Conservation (phyloP, 2,329 filamentous ascomycete species). For the Emergomyces africanus region DNA sequence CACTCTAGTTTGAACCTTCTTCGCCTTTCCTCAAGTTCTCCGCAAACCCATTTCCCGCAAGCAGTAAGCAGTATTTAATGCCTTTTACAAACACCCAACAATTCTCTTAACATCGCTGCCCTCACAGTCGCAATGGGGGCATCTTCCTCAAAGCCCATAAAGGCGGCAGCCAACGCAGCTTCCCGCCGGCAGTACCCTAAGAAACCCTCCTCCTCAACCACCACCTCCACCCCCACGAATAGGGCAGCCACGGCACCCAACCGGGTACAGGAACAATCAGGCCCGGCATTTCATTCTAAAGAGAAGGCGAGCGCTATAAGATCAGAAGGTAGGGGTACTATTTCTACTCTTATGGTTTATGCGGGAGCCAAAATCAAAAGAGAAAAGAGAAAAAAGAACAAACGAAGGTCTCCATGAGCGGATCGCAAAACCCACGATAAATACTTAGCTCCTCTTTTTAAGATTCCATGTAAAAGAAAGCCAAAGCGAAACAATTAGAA, state of each 20-base stretch:
- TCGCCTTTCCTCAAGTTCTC: too few relatives aligned
- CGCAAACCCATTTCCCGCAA: too few relatives aligned
- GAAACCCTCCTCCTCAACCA: constrained; percentile 26
- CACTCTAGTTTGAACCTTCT: too few relatives aligned
- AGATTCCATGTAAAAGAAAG: neutral
- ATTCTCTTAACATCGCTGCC: neutral
- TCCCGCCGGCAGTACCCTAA: constrained; percentile 45
- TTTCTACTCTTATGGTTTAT: neutral
- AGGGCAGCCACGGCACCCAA: neutral
- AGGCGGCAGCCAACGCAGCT: constrained; percentile 37
- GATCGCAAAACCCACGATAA: neutral
- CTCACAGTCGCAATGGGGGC: constrained; percentile 37
- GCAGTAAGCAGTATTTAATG: too few relatives aligned
- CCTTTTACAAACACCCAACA: too few relatives aligned
- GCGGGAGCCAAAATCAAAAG: neutral
- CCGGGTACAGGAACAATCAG: constrained; percentile 5
- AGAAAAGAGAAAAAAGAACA: neutral
- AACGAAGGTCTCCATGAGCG: neutral
- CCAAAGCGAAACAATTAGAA: neutral
- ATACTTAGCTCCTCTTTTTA: too few relatives aligned
- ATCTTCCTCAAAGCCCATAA: constrained; percentile 43
- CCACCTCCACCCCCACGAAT: constrained; percentile 20
- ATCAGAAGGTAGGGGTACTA: constrained; percentile 20
- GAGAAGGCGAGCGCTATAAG: constrained; percentile 21
- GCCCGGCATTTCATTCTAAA: constrained; percentile 24